phyloP scores from a whole-genome alignment of 768 basidiomycete species.

The Pisolithus microcarpus region DNA sequence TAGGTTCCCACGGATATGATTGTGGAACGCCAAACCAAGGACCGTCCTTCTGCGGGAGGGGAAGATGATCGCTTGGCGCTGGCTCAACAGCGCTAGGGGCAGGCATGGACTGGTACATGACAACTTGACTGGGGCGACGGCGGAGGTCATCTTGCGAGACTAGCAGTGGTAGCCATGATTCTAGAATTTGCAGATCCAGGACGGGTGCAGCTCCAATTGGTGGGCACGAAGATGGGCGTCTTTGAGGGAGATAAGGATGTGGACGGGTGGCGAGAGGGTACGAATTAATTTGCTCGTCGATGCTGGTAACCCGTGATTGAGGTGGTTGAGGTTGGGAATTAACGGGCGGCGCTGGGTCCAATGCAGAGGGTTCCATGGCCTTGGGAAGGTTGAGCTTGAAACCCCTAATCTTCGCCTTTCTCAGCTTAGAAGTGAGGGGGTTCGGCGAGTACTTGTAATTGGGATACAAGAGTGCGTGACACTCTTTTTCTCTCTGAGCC shows the following conservation, averaged over 20 bases:
- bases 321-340: not conserved
- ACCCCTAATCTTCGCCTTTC: constrained; percentile 17
- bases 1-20: not conserved
- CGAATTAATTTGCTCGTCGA: not conserved
- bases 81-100: constrained; percentile 7
- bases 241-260: constrained; percentile 20
- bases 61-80: not conserved
- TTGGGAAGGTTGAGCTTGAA: constrained; percentile 5
- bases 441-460: constrained; percentile 37
- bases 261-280: constrained; percentile 10
- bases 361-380: not conserved
- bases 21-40: constrained; percentile 12
- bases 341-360: constrained; percentile 7
- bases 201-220: constrained; percentile 30
- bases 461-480: constrained; percentile 35
- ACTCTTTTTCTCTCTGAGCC: constrained; percentile 42
- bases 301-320: not conserved
- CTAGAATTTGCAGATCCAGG: constrained; percentile 4
- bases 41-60: not conserved
- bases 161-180: constrained; percentile 15
- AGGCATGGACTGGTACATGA: constrained; percentile 29
- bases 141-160: constrained; percentile 28
- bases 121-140: constrained; percentile 26
- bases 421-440: not conserved
- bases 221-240: constrained; percentile 39